These are phyloP conservation scores for Talaromyces rugulosus DNA, from an alignment of 2,329 filamentous ascomycete genomes.

Conservation along the genomic window DNA sequence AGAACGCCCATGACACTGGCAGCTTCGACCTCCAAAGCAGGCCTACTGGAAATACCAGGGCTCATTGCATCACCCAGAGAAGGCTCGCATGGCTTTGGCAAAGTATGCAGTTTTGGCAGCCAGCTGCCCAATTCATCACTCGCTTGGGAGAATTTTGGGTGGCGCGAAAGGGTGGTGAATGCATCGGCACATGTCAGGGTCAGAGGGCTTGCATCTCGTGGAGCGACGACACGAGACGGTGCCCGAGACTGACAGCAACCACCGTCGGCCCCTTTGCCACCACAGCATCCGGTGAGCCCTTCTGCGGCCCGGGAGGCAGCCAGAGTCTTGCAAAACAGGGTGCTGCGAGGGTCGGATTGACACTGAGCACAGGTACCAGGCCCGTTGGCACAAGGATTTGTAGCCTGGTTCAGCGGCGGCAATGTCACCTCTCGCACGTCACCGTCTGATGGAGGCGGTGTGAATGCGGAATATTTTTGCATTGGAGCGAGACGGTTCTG, in stretches of 20 bases:
- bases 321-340: constrained; percentile 76
- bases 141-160: constrained; percentile 70
- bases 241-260: constrained; percentile 57
- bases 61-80: constrained; percentile 22
- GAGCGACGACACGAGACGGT: constrained; percentile 21
- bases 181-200: constrained; percentile 71
- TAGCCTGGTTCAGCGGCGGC: constrained; percentile 31
- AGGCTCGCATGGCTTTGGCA: constrained; percentile 35
- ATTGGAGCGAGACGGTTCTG: constrained; percentile 42
- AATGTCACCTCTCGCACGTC: constrained; percentile 55
- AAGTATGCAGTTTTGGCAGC: constrained; percentile 68
- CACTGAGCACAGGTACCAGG: constrained; percentile 79
- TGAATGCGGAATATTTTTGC: constrained; percentile 46
- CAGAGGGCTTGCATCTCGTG: constrained; percentile 40
- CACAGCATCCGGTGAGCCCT: constrained; percentile 55
- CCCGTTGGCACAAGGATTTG: constrained; percentile 56
- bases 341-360: constrained; percentile 70
- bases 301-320: constrained; percentile 54
- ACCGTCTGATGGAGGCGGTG: constrained; percentile 50
- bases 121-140: constrained; percentile 70
- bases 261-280: constrained; percentile 55
- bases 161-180: constrained; percentile 72
- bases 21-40: constrained; percentile 73
- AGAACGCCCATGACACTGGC: constrained; percentile 83
- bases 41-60: constrained; percentile 27